Evolutionary conservation across 2,329 filamentous ascomycete genomes (phyloP).

Genomic region (Fusarium euwallaceae): DNA sequence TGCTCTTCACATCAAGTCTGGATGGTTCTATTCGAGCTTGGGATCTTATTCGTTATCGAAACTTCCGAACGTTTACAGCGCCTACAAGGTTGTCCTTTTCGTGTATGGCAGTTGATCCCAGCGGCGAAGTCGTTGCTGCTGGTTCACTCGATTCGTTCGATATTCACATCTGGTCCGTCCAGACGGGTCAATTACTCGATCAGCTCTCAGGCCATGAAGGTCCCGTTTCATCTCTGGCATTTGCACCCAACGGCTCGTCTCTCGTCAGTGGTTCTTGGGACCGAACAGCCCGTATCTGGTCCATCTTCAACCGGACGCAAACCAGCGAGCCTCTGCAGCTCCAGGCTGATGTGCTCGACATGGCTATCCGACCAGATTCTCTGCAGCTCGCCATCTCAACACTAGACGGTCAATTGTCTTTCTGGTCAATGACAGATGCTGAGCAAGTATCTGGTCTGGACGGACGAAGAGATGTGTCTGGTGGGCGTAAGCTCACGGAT

Average conservation of each 20-base stretch:
- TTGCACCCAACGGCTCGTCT: slow-evolving; percentile 86
- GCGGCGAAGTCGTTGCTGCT: slow-evolving; percentile 94
- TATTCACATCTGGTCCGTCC: slow-evolving; percentile 98
- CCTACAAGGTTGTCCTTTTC: slow-evolving; percentile 93
- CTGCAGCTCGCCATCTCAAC: slow-evolving; percentile 92
- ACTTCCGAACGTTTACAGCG: slow-evolving; percentile 97
- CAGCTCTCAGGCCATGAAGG: slow-evolving; percentile 93
- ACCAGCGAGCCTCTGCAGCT: slow-evolving; percentile 94
- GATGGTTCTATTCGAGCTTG: slow-evolving; percentile 96
- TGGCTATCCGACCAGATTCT: slow-evolving; percentile 91
- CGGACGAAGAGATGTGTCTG: slow-evolving; percentile 91
- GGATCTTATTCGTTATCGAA: slow-evolving; percentile 95
- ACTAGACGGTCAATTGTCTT: slow-evolving; percentile 91
- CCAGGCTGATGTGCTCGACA: slow-evolving; percentile 88
- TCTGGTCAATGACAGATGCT: slow-evolving; percentile 93
- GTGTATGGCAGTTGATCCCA: slow-evolving; percentile 95
- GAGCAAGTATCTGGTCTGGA: slow-evolving; percentile 89
- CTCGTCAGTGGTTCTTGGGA: slow-evolving; percentile 97
- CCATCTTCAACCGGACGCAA: slow-evolving; percentile 92
- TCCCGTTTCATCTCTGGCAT: slow-evolving; percentile 88
- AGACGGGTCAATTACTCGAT: slow-evolving; percentile 95
- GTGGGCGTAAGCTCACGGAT: slow-evolving; percentile 89
- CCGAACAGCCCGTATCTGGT: slow-evolving; percentile 95
- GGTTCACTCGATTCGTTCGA: slow-evolving; percentile 97
- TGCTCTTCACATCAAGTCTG: slow-evolving; percentile 93